Evolutionary conservation across 2,329 filamentous ascomycete genomes (phyloP).

Genomic region (Shiraia bambusicola): DNA sequence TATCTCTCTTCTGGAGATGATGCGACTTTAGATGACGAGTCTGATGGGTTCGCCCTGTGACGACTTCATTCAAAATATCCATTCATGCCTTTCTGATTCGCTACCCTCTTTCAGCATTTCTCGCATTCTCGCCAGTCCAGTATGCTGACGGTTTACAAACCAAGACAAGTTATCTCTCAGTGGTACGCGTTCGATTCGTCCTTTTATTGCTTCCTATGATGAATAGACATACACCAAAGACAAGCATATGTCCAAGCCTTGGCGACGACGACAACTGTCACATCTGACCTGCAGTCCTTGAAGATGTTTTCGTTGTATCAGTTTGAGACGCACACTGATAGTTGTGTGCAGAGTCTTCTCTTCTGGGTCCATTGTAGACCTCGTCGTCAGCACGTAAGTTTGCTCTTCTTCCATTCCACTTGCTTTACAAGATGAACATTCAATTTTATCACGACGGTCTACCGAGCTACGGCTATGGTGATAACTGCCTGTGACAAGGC

Average conservation of each 20-base stretch:
- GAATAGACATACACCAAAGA: slow-evolving; percentile 77
- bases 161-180: not conserved
- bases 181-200: slow-evolving; percentile 20
- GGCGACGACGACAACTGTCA: slow-evolving; percentile 51
- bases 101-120: not conserved
- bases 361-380: not conserved
- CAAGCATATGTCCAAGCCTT: slow-evolving; percentile 97
- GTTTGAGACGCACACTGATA: slow-evolving; percentile 26
- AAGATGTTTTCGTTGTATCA: slow-evolving; percentile 17
- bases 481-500: slow-evolving; percentile 77
- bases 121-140: slow-evolving; percentile 1
- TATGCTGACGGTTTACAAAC: slow-evolving; percentile 7
- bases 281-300: slow-evolving; percentile 30
- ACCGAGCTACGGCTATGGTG: slow-evolving; percentile 81
- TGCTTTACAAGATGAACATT: slow-evolving; percentile 45
- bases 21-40: slow-evolving; percentile 70
- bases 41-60: slow-evolving; percentile 71
- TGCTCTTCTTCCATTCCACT: not conserved
- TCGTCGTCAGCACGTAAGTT: slow-evolving; percentile 13
- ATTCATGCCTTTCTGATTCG: slow-evolving; percentile 63
- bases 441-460: slow-evolving; percentile 76
- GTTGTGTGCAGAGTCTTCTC: slow-evolving; percentile 9
- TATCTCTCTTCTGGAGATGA: slow-evolving; percentile 40
- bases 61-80: slow-evolving; percentile 62
- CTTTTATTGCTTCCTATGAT: slow-evolving; percentile 59